A percentile compares a stretch with the other conserved stretches of the same genome.
phyloP scores from a whole-genome alignment of 805 yeast species.

The Danielozyma ontarioensis region DNA sequence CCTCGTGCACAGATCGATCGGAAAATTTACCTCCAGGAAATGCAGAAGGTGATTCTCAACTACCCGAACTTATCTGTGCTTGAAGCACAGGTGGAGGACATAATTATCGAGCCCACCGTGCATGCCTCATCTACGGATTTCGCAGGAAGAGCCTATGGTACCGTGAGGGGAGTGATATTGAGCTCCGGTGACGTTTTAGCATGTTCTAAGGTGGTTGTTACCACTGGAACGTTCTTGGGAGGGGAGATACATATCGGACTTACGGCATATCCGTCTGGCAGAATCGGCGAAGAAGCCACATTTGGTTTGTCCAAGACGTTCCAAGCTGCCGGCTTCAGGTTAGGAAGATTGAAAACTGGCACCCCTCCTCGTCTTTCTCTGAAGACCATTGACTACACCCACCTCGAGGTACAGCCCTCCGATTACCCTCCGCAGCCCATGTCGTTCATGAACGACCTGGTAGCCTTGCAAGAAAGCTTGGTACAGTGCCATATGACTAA shows the following conservation, averaged over 20 bases:
- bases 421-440: conserved; percentile 86
- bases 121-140: conserved; percentile 12
- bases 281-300: conserved; percentile 90
- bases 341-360: conserved; percentile 93
- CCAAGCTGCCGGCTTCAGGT: conserved; percentile 65
- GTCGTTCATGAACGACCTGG: conserved; percentile 74
- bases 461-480: conserved; percentile 53
- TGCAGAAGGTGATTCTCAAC: conserved; percentile 61
- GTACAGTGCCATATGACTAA: conserved; percentile 69
- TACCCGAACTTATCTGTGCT: conserved; percentile 55
- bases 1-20: conserved; percentile 97
- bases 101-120: conserved; percentile 50
- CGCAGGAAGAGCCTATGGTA: conserved; percentile 39
- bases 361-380: conserved; percentile 89
- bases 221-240: conserved; percentile 93
- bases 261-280: conserved; percentile 77
- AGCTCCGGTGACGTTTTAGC: conserved; percentile 59
- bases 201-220: conserved; percentile 70
- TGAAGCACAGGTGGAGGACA: conserved; percentile 80
- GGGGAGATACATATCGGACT: conserved; percentile 94
- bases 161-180: conserved; percentile 66
- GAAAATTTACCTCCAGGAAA: conserved; percentile 64
- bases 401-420: conserved; percentile 68
- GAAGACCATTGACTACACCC: conserved; percentile 61
- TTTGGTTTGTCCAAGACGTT: conserved; percentile 83